phyloP scores from a whole-genome alignment of 805 yeast species.

The Metschnikowia koreensis region DNA sequence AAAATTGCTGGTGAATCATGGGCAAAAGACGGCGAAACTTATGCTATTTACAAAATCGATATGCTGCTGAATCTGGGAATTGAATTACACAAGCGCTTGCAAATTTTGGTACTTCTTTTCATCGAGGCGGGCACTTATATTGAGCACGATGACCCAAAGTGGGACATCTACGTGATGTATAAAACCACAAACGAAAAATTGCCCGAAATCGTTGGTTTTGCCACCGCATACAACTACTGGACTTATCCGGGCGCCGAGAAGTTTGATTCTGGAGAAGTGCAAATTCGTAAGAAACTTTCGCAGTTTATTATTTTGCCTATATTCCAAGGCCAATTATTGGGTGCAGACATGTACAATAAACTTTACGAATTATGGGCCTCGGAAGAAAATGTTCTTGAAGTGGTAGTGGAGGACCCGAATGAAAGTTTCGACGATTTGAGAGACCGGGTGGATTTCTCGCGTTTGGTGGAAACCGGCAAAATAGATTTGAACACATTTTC shows the following conservation, averaged over 20 bases:
- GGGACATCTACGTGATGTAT: slow-evolving; percentile 72
- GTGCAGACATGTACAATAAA: slow-evolving; percentile 59
- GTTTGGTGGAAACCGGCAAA: slow-evolving; percentile 12
- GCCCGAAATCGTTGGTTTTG: slow-evolving; percentile 66
- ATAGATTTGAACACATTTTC: slow-evolving; percentile 11
- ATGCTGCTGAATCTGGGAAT: slow-evolving; percentile 41
- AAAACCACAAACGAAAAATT: slow-evolving; percentile 21
- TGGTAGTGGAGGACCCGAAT: slow-evolving; percentile 93
- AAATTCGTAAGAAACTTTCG: slow-evolving; percentile 70
- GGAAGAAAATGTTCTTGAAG: slow-evolving; percentile 56
- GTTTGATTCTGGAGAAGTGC: slow-evolving; percentile 45
- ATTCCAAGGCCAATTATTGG: slow-evolving; percentile 71
- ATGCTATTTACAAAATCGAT: slow-evolving; percentile 51
- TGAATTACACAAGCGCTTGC: slow-evolving; percentile 66
- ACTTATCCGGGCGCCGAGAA: slow-evolving; percentile 55
- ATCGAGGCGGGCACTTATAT: slow-evolving; percentile 94
- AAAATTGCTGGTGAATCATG: slow-evolving; percentile 26
- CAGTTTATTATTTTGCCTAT: slow-evolving; percentile 87
- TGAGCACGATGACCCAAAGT: slow-evolving; percentile 67
- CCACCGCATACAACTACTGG: slow-evolving; percentile 84
- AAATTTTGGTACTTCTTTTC: slow-evolving; percentile 75
- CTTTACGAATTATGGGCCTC: slow-evolving; percentile 55
- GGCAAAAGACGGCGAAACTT: slow-evolving; percentile 39
- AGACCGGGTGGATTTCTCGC: slow-evolving; percentile 71
- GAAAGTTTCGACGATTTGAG: slow-evolving; percentile 89